phyloP scores from a whole-genome alignment of 495 filamentous ascomycete species.

The Durotheca rogersii region DNA sequence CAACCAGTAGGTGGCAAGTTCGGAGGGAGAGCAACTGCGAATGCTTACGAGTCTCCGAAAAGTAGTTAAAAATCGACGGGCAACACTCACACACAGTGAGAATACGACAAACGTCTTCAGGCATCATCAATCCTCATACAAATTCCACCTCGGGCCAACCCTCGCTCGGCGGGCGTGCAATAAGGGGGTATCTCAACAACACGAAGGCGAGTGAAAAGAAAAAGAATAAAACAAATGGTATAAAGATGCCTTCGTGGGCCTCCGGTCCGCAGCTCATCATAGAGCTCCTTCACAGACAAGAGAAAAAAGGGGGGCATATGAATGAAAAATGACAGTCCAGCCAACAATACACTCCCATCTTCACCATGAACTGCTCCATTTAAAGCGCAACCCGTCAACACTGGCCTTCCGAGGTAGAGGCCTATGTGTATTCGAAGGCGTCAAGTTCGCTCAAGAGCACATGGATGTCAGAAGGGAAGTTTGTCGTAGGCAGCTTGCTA shows the following conservation, averaged over 20 bases:
- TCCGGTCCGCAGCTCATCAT: slow-evolving; percentile 24
- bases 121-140: slow-evolving; percentile 17
- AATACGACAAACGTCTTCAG: slow-evolving; percentile 16
- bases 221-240: slow-evolving; percentile 28
- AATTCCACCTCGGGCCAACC: slow-evolving; percentile 28
- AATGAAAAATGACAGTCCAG: slow-evolving; percentile 31
- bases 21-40: slow-evolving; percentile 11
- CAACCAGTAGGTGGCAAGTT: slow-evolving; percentile 19
- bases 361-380: slow-evolving; percentile 14
- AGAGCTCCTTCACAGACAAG: slow-evolving; percentile 31
- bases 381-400: too few relatives aligned
- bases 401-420: too few relatives aligned
- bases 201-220: slow-evolving; percentile 30
- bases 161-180: slow-evolving; percentile 37
- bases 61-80: slow-evolving; percentile 23
- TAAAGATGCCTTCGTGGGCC: slow-evolving; percentile 33
- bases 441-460: too few relatives aligned
- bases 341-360: slow-evolving; percentile 30
- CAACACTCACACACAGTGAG: slow-evolving; percentile 10
- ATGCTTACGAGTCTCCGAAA: slow-evolving; percentile 9
- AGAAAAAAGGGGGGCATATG: slow-evolving; percentile 20
- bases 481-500: too few relatives aligned
- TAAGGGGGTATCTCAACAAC: slow-evolving; percentile 39
- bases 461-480: too few relatives aligned
- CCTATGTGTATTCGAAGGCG: too few relatives aligned